Conservation (phyloP, 129 eudicot genomes). For the Sambucus nigra region DNA sequence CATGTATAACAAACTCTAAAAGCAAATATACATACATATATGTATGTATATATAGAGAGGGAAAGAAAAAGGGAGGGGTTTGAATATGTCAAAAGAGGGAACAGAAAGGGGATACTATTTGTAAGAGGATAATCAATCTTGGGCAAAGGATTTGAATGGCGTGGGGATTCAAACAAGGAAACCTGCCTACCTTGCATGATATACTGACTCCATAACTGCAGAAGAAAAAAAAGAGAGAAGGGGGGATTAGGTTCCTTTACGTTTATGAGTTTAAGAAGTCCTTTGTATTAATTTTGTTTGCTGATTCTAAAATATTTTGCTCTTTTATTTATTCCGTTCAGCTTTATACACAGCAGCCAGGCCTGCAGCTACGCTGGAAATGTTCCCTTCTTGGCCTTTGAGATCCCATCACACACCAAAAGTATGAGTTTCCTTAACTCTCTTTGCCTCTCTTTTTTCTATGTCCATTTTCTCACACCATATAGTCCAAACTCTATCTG, state of each 20-base stretch:
- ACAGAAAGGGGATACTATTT: constrained; percentile 25
- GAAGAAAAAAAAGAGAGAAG: constrained; percentile 12
- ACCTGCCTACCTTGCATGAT: constrained; percentile 33
- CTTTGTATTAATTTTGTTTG: constrained; percentile 14
- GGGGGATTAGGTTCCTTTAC: constrained; percentile 36
- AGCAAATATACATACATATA: constrained; percentile 17
- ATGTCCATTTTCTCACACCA: constrained; percentile 21
- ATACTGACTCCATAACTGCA: constrained; percentile 65
- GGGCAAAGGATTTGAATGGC: constrained; percentile 32
- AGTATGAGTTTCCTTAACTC: constrained; percentile 31
- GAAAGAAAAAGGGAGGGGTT: constrained; percentile 20
- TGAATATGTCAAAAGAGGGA: constrained; percentile 49
- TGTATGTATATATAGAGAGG: constrained; percentile 3
- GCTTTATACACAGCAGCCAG: constrained; percentile 60
- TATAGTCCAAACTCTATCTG: no score
- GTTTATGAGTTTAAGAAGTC: constrained; percentile 16
- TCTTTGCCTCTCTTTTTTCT: constrained; percentile 16
- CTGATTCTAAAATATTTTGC: constrained; percentile 9
- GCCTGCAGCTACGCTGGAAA: constrained; percentile 95
- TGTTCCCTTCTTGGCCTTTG: constrained; percentile 99
- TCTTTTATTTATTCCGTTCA: constrained; percentile 52
- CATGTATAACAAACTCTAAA: constrained; percentile 36
- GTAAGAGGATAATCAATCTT: constrained; percentile 33
- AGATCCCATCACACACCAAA: constrained; percentile 67
- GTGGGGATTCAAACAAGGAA: constrained; percentile 50